Percentiles rank a stretch among this genome's conserved stretches.
Conservation (phyloP, 768 basidiomycete genomes). For the Sarcodon sp. region DNA sequence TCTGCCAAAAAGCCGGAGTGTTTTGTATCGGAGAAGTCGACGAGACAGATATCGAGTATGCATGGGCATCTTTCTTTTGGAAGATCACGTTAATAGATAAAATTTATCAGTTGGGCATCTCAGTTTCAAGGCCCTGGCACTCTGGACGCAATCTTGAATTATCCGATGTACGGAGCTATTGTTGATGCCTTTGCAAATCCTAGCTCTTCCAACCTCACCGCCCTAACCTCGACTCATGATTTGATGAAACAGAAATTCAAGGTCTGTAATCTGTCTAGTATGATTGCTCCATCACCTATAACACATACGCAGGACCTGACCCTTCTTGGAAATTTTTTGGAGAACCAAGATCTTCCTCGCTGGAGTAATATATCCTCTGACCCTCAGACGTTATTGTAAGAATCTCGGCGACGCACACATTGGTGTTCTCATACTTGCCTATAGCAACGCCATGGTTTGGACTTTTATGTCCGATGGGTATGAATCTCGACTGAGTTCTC, state of each 20-base stretch:
- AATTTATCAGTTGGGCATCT: constrained; percentile 31
- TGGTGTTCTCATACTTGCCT: constrained; percentile 4
- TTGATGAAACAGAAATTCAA: constrained; percentile 42
- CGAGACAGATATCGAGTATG: constrained; percentile 36
- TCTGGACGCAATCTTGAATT: constrained; percentile 63
- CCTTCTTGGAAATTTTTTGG: constrained; percentile 62
- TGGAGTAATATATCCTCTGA: constrained; percentile 67
- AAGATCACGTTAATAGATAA: constrained; percentile 8
- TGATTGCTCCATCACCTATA: not conserved
- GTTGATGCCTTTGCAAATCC: constrained; percentile 59
- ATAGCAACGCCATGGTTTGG: constrained; percentile 62
- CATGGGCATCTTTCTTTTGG: constrained; percentile 6
- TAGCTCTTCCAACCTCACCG: constrained; percentile 50
- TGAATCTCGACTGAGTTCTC: not conserved
- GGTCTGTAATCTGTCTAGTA: constrained; percentile 9
- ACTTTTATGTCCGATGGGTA: constrained; percentile 66
- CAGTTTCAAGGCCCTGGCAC: constrained; percentile 47
- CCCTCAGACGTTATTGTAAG: constrained; percentile 56
- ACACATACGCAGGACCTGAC: constrained; percentile 15
- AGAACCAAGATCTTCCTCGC: constrained; percentile 67
- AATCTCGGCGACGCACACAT: not conserved
- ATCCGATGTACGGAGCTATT: constrained; percentile 54
- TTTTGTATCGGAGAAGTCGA: constrained; percentile 84
- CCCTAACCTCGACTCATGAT: constrained; percentile 34
- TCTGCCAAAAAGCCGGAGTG: constrained; percentile 64